phyloP scores from a whole-genome alignment of 306 rosid genomes.

The Chamaecrista fasciculata region DNA sequence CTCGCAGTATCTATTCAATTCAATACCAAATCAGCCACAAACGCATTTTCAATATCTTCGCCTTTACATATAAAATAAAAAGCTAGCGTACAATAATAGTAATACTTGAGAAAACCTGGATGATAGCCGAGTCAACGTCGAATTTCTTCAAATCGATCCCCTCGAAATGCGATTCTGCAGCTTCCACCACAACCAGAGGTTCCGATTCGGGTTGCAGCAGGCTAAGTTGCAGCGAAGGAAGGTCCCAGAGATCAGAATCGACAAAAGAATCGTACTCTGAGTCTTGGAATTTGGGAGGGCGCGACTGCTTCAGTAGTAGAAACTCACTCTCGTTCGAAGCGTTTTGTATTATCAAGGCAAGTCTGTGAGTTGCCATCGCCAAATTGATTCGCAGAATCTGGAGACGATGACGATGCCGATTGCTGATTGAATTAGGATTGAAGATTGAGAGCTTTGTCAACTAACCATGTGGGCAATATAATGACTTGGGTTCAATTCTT shows the following conservation, averaged over 20 bases:
- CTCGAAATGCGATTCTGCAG: slow-evolving; percentile 25
- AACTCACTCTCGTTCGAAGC: slow-evolving; percentile 45
- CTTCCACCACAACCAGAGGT: slow-evolving; percentile 30
- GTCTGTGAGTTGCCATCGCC: slow-evolving; percentile 45
- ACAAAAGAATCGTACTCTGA: slow-evolving; percentile 71
- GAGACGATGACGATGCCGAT: no score
- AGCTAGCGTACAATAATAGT: no score
- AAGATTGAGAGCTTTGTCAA: no score
- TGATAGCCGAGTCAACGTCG: slow-evolving; percentile 54
- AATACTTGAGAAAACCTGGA: slow-evolving; percentile 31
- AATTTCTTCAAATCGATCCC: slow-evolving; percentile 48
- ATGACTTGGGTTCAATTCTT: no score
- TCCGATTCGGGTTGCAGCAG: slow-evolving; percentile 28
- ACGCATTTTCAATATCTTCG: no score
- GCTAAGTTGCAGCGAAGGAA: slow-evolving; percentile 55
- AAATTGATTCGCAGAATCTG: no score
- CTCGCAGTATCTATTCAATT: slow-evolving; percentile 34
- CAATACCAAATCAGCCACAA: no score
- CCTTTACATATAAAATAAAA: no score
- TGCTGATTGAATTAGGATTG: no score
- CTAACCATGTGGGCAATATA: no score
- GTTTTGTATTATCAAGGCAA: slow-evolving; percentile 50
- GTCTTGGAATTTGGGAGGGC: slow-evolving; percentile 58
- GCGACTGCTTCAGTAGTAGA: slow-evolving; percentile 56
- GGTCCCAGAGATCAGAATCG: slow-evolving; percentile 89